Base-by-base conservation (phyloP, 1,284 basidiomycete species). In the Megacollybia platyphylla region DNA sequence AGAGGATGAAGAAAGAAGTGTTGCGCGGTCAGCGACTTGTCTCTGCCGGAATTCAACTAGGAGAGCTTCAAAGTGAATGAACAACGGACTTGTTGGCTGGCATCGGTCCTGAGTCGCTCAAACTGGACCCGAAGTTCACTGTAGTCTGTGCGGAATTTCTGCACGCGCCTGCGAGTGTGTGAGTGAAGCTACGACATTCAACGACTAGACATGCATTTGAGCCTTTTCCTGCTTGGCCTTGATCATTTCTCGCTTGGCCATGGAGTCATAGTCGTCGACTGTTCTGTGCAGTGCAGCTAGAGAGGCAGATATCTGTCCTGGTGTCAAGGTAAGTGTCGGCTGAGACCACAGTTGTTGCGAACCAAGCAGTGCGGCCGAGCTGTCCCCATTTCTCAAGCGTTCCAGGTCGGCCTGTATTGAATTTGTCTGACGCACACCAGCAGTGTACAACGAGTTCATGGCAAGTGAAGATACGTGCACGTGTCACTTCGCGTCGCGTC, bases 151-250 rank as follows among this genome's bases (percentile, higher is more conserved):
- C 83, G 71, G 53, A 89, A 89, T 59, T 87, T 89, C 58, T 87
- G 81, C 2, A 87, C 79, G 28, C 86, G 83, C 73, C 86, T 88
- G 50, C 8, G 48, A 20, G 37, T 36, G 30, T 26, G 39, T 8
- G 24, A 44, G 45, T 27, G 41, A 28, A 29, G 39, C 13, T 32
- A 15, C 34, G 44, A 37, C 40, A 40, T 18, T n/a, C 24, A 34
- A 29, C 18, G 18, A 43, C 5, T 39, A 20, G 42, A 63, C 78
- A 54, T 55, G 92, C 89, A 87, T 83, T 57, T 86, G 72, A 0
- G 91, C 93, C 63, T 97, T 97, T 66, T 94, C 91, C 58, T 90
- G 79, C 62, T 94, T 94, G 34, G 86, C 81, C 52, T 88, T 89
- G 42, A 94, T 87, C 55, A 96, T 89, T 60, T 97, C 92, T 49